These are phyloP conservation scores for Allium sativum DNA, from an alignment of 106 monocot genomes.

Conservation along the genomic window DNA sequence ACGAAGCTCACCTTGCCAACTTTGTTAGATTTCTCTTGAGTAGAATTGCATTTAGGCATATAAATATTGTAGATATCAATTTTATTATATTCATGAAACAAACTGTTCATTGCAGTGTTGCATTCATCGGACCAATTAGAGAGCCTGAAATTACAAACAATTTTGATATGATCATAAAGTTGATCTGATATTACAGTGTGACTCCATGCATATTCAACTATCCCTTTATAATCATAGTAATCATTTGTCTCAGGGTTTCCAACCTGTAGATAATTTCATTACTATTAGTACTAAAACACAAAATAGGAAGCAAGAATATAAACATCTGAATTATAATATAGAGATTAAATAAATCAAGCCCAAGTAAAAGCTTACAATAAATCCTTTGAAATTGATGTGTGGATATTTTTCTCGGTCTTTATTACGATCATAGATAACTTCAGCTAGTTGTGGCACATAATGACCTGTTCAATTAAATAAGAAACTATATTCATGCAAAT, in stretches of 20 bases:
- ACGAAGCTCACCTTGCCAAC: conserved; percentile 13
- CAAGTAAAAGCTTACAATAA: conserved; percentile 28
- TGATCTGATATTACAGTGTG: conserved; percentile 74
- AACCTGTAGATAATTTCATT: conserved; percentile 23
- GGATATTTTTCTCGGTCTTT: conserved; percentile 26
- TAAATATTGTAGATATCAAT: conserved; percentile 91
- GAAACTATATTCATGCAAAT: background rate
- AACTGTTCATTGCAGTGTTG: conserved; percentile 22
- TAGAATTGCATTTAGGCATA: conserved; percentile 51
- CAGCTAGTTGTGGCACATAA: conserved; percentile 82
- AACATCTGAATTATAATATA: too few species aligned
- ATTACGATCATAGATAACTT: conserved; percentile 59
- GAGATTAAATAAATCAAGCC: background rate
- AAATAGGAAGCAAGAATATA: too few species aligned
- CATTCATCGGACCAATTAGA: conserved; percentile 35
- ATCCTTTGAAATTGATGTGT: conserved; percentile 66
- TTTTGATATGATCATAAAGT: conserved; percentile 23
- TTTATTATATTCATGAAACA: conserved; percentile 37
- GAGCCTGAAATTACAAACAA: conserved; percentile 51
- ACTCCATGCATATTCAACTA: conserved; percentile 90
- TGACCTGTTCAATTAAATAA: conserved; percentile 35
- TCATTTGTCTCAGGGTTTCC: conserved; percentile 75
- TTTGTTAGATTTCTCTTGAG: conserved; percentile 11
- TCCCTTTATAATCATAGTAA: conserved; percentile 46
- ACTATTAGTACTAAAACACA: too few species aligned